Base-by-base conservation (phyloP, 768 basidiomycete species). In the Kondoa malvinella region DNA sequence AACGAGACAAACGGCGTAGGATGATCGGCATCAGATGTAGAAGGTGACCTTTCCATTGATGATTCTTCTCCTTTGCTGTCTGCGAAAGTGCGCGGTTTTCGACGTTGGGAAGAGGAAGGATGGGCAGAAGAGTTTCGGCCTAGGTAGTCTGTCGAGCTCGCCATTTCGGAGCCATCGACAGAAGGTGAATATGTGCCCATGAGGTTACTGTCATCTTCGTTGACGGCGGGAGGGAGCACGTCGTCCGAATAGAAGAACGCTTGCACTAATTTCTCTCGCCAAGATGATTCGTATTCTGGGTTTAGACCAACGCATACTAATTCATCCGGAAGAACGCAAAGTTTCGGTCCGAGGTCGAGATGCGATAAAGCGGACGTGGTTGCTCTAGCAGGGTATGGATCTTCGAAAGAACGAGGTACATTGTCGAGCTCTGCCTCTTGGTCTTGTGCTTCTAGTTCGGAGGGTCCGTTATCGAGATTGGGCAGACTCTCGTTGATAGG, bases 211-310 rank as follows among this genome's bases (percentile, higher is more conserved):
- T 4, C 64, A 12, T 14, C 34, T 40, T 65, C 17, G 14, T 50
- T 33, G 12, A 14, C 64, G 14, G 26, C 4, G 2, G 34, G 1
- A 0, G 72, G 70, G 8, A 71, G 26, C 56, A 75, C 66, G 65
- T 88, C 80, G 69, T 87, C 86, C 0, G 86, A 86, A 75, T 83
- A 88, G 3, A 87, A 86, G 50, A 89, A 80, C 16, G 88, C 80
- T 77, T 87, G 87, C 69, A 89, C 80, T 57, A 89, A 82, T 78
- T 89, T 88, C 69, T 86, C 80, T 27, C 82, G 82, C 87, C 87
- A 89, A 62, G 82, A 81, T 67, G 87, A 85, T 34, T 84, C 82
- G 60, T 80, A 79, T 70, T 85, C 84, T 72, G 86, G 84, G 56
- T 83, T 83, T 30, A 88, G 79, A 1, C 87, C 87, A 34, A 89